These are phyloP conservation scores for Plantago coronopus DNA, from an alignment of 305 asterid species.

Conservation along the genomic window DNA sequence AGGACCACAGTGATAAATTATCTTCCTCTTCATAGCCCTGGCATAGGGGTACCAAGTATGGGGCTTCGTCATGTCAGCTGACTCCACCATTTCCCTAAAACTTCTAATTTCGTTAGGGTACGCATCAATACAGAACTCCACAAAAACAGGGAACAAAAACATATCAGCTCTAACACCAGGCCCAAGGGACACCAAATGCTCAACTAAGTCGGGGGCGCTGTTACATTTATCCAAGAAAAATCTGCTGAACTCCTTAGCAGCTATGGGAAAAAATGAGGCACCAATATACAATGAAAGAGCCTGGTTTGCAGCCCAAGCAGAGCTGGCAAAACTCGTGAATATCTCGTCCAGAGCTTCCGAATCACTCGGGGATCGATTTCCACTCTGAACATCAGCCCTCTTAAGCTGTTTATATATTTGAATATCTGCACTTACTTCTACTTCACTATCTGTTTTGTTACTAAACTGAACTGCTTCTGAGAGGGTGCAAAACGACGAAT, in stretches of 20 bases:
- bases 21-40: slow-evolving; percentile 89
- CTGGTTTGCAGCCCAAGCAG: slow-evolving; percentile 86
- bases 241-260: slow-evolving; percentile 48
- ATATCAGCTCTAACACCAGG: slow-evolving; percentile 62
- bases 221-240: slow-evolving; percentile 52
- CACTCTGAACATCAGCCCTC: slow-evolving; percentile 21
- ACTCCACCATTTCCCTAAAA: slow-evolving; percentile 71
- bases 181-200: slow-evolving; percentile 56
- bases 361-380: slow-evolving; percentile 38
- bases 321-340: slow-evolving; percentile 47
- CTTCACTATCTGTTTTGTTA: slow-evolving; percentile 27
- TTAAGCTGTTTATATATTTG: slow-evolving; percentile 60
- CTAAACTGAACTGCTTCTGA: slow-evolving; percentile 25
- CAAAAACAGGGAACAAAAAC: slow-evolving; percentile 78
- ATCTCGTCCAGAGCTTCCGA: slow-evolving; percentile 55
- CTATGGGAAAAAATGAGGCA: slow-evolving; percentile 66
- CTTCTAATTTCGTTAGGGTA: slow-evolving; percentile 66
- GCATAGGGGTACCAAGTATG: slow-evolving; percentile 98
- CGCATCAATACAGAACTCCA: slow-evolving; percentile 72
- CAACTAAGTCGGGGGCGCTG: slow-evolving; percentile 34
- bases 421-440: slow-evolving; percentile 40
- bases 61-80: slow-evolving; percentile 88
- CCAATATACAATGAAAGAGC: slow-evolving; percentile 76
- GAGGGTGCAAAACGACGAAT: slow-evolving; percentile 38
- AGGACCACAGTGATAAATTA: slow-evolving; percentile 91